Percentiles rank a stretch among this genome's conserved stretches.
These are phyloP conservation scores for Onygenales sp. DNA, from an alignment of 2,329 filamentous ascomycete species.

Conservation along the genomic window DNA sequence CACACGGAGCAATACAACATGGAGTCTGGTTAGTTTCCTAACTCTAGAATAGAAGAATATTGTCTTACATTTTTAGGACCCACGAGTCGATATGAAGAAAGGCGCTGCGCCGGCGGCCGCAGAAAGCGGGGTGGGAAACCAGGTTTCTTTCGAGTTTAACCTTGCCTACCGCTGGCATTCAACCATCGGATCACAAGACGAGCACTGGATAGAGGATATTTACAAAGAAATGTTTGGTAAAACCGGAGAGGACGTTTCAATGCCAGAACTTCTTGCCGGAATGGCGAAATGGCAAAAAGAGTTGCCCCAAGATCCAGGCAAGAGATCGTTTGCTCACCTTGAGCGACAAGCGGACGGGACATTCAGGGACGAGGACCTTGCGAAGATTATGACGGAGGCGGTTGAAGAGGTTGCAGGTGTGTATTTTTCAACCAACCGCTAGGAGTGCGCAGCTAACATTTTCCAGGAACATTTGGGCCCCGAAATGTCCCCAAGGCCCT, in stretches of 20 bases:
- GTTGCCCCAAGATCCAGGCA: slow-evolving; percentile 51
- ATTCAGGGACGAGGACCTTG: slow-evolving; percentile 61
- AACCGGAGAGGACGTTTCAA: slow-evolving; percentile 10
- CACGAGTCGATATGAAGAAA: slow-evolving; percentile 26
- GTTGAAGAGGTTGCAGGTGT: slow-evolving; percentile 63
- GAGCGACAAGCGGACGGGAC: slow-evolving; percentile 50
- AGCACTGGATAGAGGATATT: slow-evolving; percentile 60
- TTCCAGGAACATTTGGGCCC: slow-evolving; percentile 42
- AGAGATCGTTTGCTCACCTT: slow-evolving; percentile 54
- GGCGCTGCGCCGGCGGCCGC: slow-evolving; percentile 16
- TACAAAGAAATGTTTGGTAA: slow-evolving; percentile 32
- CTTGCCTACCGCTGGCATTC: slow-evolving; percentile 51
- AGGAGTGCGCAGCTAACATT: neutral
- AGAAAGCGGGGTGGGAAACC: slow-evolving; percentile 39
- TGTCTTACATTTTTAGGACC: slow-evolving; percentile 20
- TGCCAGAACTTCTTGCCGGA: slow-evolving; percentile 31
- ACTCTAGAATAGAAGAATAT: neutral
- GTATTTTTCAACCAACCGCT: slow-evolving; percentile 20
- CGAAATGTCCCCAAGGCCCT: slow-evolving; percentile 64
- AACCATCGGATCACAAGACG: slow-evolving; percentile 58
- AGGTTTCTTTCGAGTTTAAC: slow-evolving; percentile 45
- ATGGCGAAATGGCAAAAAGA: slow-evolving; percentile 48
- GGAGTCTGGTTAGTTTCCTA: slow-evolving; percentile 23
- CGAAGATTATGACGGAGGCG: slow-evolving; percentile 51
- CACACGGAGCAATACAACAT: slow-evolving; percentile 33